Conservation (phyloP, 768 basidiomycete species). For the Tricholoma saponaceum region DNA sequence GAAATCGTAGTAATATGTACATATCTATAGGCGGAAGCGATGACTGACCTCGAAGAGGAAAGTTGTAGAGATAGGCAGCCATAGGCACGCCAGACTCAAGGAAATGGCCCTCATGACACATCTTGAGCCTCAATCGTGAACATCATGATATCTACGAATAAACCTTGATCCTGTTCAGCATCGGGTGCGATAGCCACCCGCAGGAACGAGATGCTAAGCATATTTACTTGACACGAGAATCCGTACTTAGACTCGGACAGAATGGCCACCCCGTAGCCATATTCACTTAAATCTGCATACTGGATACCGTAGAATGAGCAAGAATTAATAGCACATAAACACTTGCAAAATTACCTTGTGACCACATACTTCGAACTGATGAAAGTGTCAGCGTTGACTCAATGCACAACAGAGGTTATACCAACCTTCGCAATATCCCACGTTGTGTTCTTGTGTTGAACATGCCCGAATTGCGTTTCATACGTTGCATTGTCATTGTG, state of each 20-base stretch:
- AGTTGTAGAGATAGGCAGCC: slow-evolving; percentile 82
- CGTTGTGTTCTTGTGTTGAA: slow-evolving; percentile 90
- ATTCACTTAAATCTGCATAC: slow-evolving; percentile 89
- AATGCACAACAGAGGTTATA: background rate
- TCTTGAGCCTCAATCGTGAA: slow-evolving; percentile 7
- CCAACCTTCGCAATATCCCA: slow-evolving; percentile 78
- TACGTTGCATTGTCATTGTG: slow-evolving; percentile 83
- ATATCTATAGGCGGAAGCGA: background rate
- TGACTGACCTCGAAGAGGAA: slow-evolving; percentile 62
- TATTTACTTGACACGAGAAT: slow-evolving; percentile 80
- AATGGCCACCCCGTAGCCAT: slow-evolving; percentile 92
- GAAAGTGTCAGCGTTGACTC: background rate
- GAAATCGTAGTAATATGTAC: background rate
- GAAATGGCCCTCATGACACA: slow-evolving; percentile 89
- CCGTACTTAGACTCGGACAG: slow-evolving; percentile 97
- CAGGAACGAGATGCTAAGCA: slow-evolving; percentile 84
- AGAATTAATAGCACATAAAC: background rate
- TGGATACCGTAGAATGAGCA: slow-evolving; percentile 21
- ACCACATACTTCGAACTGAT: slow-evolving; percentile 89
- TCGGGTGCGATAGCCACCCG: slow-evolving; percentile 91
- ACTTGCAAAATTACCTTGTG: slow-evolving; percentile 64
- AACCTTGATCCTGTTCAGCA: slow-evolving; percentile 88
- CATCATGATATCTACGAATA: background rate
- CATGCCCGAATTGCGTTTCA: slow-evolving; percentile 90
- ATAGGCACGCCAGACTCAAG: slow-evolving; percentile 85